Evolutionary conservation across 108 stramenopile genomes (phyloP).

Genomic region (Seminavis robusta): DNA sequence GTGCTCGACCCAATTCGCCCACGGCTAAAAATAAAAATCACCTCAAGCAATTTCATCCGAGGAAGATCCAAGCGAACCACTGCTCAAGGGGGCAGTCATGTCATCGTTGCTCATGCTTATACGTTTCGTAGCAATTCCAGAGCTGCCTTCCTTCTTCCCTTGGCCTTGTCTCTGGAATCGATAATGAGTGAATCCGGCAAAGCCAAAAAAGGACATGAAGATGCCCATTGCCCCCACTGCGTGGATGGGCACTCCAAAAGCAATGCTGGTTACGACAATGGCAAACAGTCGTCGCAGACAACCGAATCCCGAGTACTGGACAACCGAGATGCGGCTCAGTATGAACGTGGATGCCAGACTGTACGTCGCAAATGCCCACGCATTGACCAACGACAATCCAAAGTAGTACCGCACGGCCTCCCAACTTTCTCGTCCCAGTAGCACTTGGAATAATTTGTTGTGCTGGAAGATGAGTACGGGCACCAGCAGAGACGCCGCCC

Average conservation of each 20-base stretch:
- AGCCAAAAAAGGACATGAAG: conserved; percentile 45
- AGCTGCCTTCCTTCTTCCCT: too few species aligned
- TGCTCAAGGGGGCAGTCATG: too few species aligned
- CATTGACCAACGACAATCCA: conserved; percentile 53
- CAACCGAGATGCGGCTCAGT: conserved; percentile 61
- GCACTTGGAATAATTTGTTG: background rate
- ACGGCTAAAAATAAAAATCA: too few species aligned
- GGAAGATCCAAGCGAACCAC: too few species aligned
- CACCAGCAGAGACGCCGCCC: conserved; percentile 29
- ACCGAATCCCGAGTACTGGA: conserved; percentile 77
- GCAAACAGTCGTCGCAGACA: conserved; percentile 79
- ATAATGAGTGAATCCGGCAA: conserved; percentile 46
- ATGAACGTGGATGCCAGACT: conserved; percentile 55
- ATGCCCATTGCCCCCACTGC: conserved; percentile 49
- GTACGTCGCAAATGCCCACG: conserved; percentile 65
- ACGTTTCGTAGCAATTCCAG: too few species aligned
- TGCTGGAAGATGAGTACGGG: conserved; percentile 32
- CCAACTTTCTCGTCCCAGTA: background rate
- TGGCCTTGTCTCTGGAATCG: too few species aligned
- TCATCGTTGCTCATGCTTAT: too few species aligned
- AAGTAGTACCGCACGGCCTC: conserved; percentile 10
- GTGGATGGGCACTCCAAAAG: conserved; percentile 58
- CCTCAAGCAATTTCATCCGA: too few species aligned
- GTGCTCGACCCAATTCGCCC: too few species aligned
- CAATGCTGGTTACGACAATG: conserved; percentile 57